Evolutionary conservation across 2,329 filamentous ascomycete species (phyloP).

Genomic region (Pseudogymnoascus sp.): DNA sequence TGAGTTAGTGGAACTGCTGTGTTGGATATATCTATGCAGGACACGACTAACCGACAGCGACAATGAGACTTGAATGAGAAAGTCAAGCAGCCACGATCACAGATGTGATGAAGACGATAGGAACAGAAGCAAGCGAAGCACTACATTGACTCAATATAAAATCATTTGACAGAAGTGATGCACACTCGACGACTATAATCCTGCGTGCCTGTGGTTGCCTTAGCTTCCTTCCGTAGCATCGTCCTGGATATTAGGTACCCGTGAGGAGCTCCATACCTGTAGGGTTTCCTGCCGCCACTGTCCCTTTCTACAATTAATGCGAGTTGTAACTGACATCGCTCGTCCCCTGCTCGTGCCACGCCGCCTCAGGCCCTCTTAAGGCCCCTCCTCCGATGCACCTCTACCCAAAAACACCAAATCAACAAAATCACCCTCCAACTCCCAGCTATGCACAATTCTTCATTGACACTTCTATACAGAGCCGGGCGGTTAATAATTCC

Average conservation of each 20-base stretch:
- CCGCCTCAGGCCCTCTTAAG: not conserved
- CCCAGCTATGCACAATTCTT: conserved; percentile 4
- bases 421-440: conserved; percentile 3
- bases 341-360: not conserved
- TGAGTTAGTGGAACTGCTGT: not conserved
- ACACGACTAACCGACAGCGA: not conserved
- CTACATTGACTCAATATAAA: conserved; percentile 2
- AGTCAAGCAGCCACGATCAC: not conserved
- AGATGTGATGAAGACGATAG: not conserved
- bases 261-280: not conserved
- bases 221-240: not conserved
- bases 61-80: not conserved
- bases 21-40: not conserved
- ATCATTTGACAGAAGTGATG: not conserved
- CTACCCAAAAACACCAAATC: not conserved
- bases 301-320: not conserved
- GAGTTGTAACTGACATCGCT: not conserved
- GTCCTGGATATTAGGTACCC: not conserved
- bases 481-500: conserved; percentile 1
- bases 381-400: not conserved
- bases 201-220: not conserved
- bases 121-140: not conserved
- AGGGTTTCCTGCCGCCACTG: not conserved
- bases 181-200: conserved; percentile 1
- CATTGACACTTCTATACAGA: conserved; percentile 2